Percentiles rank a stretch among this genome's conserved stretches.
Conservation (phyloP, 495 filamentous ascomycete genomes). For the Daldinia childiae region DNA sequence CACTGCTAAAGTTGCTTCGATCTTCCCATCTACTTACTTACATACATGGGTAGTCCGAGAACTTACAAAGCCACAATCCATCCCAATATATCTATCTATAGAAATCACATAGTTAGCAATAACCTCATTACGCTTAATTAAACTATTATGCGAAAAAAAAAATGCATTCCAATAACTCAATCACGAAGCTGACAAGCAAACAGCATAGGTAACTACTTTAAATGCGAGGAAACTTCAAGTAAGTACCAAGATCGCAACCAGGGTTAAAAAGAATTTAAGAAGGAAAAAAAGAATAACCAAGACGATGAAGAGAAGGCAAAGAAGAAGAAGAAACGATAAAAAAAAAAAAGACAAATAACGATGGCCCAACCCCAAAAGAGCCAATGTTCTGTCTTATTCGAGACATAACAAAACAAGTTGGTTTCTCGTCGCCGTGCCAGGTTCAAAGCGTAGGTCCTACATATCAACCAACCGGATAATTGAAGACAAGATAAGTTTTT, state of each 20-base stretch:
- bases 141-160: too few relatives aligned
- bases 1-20: background rate
- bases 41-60: background rate
- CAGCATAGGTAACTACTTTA: too few relatives aligned
- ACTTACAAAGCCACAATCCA: background rate
- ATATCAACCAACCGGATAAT: too few relatives aligned
- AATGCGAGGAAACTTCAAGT: background rate
- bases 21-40: background rate
- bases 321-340: too few relatives aligned
- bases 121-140: background rate
- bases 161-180: too few relatives aligned
- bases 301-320: too few relatives aligned
- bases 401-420: background rate
- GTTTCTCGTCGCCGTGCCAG: background rate
- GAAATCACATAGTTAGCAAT: background rate
- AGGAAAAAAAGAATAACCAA: too few relatives aligned
- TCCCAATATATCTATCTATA: background rate
- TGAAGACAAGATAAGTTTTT: too few relatives aligned
- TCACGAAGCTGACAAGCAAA: too few relatives aligned
- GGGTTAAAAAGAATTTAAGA: too few relatives aligned
- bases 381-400: background rate
- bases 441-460: background rate
- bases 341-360: too few relatives aligned
- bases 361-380: background rate
- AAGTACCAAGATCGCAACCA: background rate